Base-by-base conservation (phyloP, 2,329 filamentous ascomycete genomes). In the Monilinia fructicola region DNA sequence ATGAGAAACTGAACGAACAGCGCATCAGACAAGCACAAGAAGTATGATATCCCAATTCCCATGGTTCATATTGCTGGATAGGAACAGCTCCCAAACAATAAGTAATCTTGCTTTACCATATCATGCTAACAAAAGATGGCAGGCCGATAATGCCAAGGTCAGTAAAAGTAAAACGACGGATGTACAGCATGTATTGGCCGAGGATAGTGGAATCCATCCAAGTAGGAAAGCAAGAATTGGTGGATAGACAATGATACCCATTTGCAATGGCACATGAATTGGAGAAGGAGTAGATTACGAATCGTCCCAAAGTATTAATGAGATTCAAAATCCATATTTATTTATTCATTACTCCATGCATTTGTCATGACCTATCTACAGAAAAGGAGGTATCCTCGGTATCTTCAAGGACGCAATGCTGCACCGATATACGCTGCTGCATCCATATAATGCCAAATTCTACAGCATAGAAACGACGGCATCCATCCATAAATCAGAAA, bases 1-100 rank as follows among this genome's bases (percentile, higher is more conserved):
- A 98, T 80, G 82, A 85, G 74, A 94, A 93, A 80, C 84, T 97
- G 60, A 86, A 91, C 72, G 92, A 88, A 70, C 82, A 76, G 66
- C 69, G 75, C 4, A 44, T 70, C 4, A 69, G 73, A 16, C 69
- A 69, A 42, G 71, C 72, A 67, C 68, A 75, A 50, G 74, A 73
- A 64, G 64, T 61, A 58, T 16, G 55, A 11, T 40, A 16, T 18
- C 31, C 28, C 35, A 2, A 26, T 53, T 26, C 35, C 14, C 26
- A 42, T 53, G 12, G 56, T 5, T 50, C 44, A 46, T 48, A 35
- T 31, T 48, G 9, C 28, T 60, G 42, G 14, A 11, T n/a, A 12
- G 56, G 42, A 54, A 60, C 42, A 23, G 11, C 12, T 23, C 42
- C 44, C 21, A n/a, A 12, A 18, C 42, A 7, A 48, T 26, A 48